These are phyloP conservation scores for Beauveria sp. DNA, from an alignment of 2,329 filamentous ascomycete genomes.

Conservation along the genomic window DNA sequence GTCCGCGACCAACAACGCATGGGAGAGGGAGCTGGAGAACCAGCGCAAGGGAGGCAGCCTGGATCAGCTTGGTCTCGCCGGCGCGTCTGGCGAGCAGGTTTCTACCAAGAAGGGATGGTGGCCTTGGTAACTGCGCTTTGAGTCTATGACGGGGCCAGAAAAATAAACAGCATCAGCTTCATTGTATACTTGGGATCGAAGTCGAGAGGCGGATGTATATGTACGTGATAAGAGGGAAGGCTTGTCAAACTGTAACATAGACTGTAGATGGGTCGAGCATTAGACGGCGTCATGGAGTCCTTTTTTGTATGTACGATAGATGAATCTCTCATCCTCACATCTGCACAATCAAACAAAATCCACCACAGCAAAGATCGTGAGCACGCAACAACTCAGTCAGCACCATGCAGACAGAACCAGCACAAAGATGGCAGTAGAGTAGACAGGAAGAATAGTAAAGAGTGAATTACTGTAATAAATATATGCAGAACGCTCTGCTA, in stretches of 20 bases:
- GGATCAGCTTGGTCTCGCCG: constrained; percentile 40
- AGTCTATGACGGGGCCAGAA: background rate
- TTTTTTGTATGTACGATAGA: constrained; percentile 10
- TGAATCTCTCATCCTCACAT: constrained; percentile 9
- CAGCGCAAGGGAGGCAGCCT: constrained; percentile 43
- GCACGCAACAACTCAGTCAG: no score
- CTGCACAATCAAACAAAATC: background rate
- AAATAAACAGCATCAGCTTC: constrained; percentile 11
- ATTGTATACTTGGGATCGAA: background rate
- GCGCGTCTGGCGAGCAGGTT: constrained; percentile 18
- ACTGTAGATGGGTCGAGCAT: constrained; percentile 27
- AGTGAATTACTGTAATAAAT: background rate
- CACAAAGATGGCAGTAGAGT: no score
- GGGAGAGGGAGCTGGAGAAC: constrained; percentile 43
- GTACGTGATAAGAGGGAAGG: constrained; percentile 4
- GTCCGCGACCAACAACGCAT: constrained; percentile 35
- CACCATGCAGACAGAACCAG: no score
- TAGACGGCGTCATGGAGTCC: constrained; percentile 15
- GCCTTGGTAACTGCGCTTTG: constrained; percentile 24
- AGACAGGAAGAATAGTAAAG: background rate
- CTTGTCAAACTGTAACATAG: constrained; percentile 28
- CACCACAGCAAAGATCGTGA: background rate
- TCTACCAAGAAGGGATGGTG: constrained; percentile 43
- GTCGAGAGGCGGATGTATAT: background rate
- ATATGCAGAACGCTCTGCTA: constrained; percentile 6